A percentile compares a stretch with the other conserved stretches of the same genome.
Evolutionary conservation across 371 early-diverging fungal genomes (phyloP).

Genomic region (Mortierella sp.): DNA sequence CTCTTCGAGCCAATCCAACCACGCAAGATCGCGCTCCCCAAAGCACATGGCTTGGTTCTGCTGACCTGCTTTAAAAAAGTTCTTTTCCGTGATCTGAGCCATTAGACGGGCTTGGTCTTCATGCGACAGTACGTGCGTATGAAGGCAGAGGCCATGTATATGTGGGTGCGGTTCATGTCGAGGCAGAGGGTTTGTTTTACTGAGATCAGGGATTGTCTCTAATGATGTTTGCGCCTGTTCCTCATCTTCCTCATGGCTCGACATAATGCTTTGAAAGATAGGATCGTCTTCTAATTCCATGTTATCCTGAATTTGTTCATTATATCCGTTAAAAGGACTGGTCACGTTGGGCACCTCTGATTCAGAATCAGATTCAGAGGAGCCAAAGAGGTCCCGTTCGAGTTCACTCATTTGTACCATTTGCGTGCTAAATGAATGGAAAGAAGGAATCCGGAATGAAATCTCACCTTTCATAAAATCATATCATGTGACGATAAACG

Average conservation of each 20-base stretch:
- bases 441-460: neutral
- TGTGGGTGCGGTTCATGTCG: conserved; percentile 28
- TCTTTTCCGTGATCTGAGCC: conserved; percentile 37
- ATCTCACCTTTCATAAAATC: no score
- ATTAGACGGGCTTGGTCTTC: conserved; percentile 43
- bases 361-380: conserved; percentile 34
- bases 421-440: neutral
- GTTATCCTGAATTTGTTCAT: neutral
- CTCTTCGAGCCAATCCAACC: conserved; percentile 37
- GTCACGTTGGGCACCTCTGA: neutral
- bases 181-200: neutral
- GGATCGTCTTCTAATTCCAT: conserved; percentile 18
- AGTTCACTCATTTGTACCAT: conserved; percentile 27
- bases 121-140: conserved; percentile 36
- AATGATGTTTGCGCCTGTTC: neutral
- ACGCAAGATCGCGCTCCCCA: conserved; percentile 36
- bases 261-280: conserved; percentile 48
- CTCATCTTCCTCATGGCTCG: conserved; percentile 14
- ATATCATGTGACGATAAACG: no score
- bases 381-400: conserved; percentile 42
- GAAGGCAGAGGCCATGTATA: conserved; percentile 33
- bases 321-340: neutral
- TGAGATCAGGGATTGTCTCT: neutral
- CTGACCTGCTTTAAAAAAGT: conserved; percentile 45
- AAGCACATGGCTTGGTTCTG: conserved; percentile 57